Evolutionary conservation across 1,284 basidiomycete genomes (phyloP).

Genomic region (Tilletiopsis washingtonensis): DNA sequence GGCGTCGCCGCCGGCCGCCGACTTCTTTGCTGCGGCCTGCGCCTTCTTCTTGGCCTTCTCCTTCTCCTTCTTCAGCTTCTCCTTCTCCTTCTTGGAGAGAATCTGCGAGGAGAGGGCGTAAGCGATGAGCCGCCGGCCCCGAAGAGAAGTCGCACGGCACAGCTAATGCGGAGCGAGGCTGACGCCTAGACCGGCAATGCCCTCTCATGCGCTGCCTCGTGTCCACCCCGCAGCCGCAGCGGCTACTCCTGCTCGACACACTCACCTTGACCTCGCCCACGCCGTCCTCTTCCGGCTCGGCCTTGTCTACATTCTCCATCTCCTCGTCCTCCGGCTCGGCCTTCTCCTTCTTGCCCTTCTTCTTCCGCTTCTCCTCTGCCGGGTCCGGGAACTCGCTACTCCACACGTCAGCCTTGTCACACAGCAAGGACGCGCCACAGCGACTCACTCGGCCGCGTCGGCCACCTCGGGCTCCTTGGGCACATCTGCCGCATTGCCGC

Average conservation of each 20-base stretch:
- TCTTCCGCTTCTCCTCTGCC: slow-evolving; percentile 16
- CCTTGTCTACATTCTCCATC: slow-evolving; percentile 4
- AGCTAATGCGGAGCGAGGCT: no score
- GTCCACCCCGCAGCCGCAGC: no score
- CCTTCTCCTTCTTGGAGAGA: slow-evolving; percentile 46
- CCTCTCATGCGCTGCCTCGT: no score
- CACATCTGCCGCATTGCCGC: slow-evolving; percentile 16
- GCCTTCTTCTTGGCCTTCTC: slow-evolving; percentile 45
- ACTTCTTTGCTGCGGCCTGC: slow-evolving; percentile 39
- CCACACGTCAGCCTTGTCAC: neutral
- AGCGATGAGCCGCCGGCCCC: no score
- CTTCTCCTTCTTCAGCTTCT: slow-evolving; percentile 45
- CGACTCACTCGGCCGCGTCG: slow-evolving; percentile 17
- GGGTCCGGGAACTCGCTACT: slow-evolving; percentile 23
- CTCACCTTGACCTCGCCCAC: no score
- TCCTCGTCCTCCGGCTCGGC: slow-evolving; percentile 9
- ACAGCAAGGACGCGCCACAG: neutral
- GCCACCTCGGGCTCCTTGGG: slow-evolving; percentile 25
- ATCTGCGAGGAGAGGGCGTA: no score
- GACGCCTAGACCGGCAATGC: no score
- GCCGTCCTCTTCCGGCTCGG: slow-evolving; percentile 8
- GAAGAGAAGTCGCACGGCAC: no score
- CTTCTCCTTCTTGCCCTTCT: slow-evolving; percentile 16
- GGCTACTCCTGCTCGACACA: no score
- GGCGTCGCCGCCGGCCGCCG: slow-evolving; percentile 7